phyloP scores from a whole-genome alignment of 2,329 filamentous ascomycete species.

The Calonectria fujianensis region DNA sequence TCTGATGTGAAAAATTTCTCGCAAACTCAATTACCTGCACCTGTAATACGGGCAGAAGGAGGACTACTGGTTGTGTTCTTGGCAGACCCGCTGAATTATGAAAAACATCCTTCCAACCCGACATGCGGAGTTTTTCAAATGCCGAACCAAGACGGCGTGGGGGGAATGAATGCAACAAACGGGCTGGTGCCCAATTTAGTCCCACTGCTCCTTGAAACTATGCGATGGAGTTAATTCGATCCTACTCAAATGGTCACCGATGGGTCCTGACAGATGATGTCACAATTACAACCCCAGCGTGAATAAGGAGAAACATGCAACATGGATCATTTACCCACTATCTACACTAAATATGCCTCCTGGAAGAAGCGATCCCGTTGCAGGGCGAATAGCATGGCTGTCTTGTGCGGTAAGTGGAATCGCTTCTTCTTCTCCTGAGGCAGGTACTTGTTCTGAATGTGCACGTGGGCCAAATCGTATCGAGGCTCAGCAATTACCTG shows the following conservation, averaged over 20 bases:
- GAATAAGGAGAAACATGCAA: neutral
- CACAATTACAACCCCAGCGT: neutral
- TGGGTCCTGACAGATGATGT: neutral
- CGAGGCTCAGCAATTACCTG: constrained; percentile 54
- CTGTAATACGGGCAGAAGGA: neutral
- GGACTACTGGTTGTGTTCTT: neutral
- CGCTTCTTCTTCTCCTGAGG: constrained; percentile 56
- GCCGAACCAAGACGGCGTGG: neutral
- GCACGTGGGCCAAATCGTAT: constrained; percentile 48
- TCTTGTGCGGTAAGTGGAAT: constrained; percentile 56
- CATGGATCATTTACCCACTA: neutral
- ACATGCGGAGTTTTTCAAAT: neutral
- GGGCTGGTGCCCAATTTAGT: neutral
- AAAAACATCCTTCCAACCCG: neutral
- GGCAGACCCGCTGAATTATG: neutral
- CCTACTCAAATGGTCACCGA: neutral
- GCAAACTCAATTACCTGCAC: neutral
- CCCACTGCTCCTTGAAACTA: neutral
- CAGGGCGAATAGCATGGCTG: constrained; percentile 53
- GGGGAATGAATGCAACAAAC: neutral
- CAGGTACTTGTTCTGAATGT: constrained; percentile 53
- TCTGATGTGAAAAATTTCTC: neutral
- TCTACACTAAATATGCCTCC: constrained; percentile 50
- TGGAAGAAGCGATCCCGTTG: constrained; percentile 56
- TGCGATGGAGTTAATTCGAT: neutral